Evolutionary conservation across 2,329 filamentous ascomycete species (phyloP).

Genomic region (Phaeosphaeriaceae sp.): DNA sequence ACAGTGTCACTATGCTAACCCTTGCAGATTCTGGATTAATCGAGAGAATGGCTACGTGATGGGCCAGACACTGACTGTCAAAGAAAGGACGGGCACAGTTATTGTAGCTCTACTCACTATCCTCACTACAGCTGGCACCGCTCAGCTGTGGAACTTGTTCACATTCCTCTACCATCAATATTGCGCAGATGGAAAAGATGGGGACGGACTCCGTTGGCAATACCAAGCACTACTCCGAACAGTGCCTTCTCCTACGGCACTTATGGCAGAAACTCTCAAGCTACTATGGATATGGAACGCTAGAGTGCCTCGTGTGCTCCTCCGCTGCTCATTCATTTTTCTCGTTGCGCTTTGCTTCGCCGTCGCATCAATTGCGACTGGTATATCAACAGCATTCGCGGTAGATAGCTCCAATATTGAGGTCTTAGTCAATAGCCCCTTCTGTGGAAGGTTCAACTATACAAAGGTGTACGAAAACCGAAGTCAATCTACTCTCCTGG

Average conservation of each 20-base stretch:
- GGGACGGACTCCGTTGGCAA: constrained; percentile 22
- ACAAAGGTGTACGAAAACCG: constrained; percentile 2
- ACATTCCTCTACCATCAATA: constrained; percentile 23
- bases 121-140: constrained; percentile 10
- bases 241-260: constrained; percentile 16
- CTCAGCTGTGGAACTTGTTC: constrained; percentile 23
- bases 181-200: constrained; percentile 11
- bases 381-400: constrained; percentile 25
- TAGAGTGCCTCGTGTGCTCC: constrained; percentile 7
- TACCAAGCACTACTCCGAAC: constrained; percentile 26
- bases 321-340: constrained; percentile 10
- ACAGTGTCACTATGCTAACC: background rate
- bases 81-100: constrained; percentile 20
- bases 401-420: constrained; percentile 12
- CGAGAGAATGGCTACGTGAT: constrained; percentile 14
- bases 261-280: constrained; percentile 23
- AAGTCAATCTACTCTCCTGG: background rate
- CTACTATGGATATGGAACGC: constrained; percentile 23
- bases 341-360: constrained; percentile 15
- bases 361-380: constrained; percentile 10
- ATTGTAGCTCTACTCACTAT: constrained; percentile 28
- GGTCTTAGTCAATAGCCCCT: constrained; percentile 18
- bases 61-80: constrained; percentile 27
- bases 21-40: constrained; percentile 9
- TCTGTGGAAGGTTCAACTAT: constrained; percentile 6